These are phyloP conservation scores for Xerocomellus amylosporus DNA, from an alignment of 768 basidiomycete genomes.

Conservation along the genomic window DNA sequence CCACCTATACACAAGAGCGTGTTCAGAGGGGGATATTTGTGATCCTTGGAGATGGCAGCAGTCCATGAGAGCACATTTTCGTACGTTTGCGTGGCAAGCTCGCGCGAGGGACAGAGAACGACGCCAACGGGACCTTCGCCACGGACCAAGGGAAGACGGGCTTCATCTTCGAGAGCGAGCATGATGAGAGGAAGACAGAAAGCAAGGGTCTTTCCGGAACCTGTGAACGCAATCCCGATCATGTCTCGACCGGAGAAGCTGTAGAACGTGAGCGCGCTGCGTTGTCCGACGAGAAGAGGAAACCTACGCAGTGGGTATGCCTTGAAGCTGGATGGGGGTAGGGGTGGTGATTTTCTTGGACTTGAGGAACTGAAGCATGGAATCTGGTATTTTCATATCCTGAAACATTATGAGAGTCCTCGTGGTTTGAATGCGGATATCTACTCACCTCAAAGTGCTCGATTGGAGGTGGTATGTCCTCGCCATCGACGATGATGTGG, in stretches of 20 bases:
- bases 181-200: constrained; percentile 98
- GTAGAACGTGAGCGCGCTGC: constrained; percentile 11
- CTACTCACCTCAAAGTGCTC: constrained; percentile 71
- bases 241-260: constrained; percentile 96
- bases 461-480: constrained; percentile 91
- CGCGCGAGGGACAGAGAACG: constrained; percentile 94
- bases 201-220: constrained; percentile 97
- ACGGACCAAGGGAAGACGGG: constrained; percentile 80
- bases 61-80: constrained; percentile 93
- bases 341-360: constrained; percentile 82
- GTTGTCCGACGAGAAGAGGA: background rate
- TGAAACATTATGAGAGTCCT: constrained; percentile 32
- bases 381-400: constrained; percentile 98
- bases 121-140: constrained; percentile 98
- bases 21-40: constrained; percentile 82
- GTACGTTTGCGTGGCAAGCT: constrained; percentile 95
- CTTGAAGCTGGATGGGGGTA: constrained; percentile 96
- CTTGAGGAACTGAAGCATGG: constrained; percentile 79
- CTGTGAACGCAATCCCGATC: constrained; percentile 99
- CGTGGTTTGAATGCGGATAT: background rate
- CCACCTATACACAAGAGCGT: constrained; percentile 94
- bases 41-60: constrained; percentile 70
- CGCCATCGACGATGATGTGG: constrained; percentile 94
- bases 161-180: constrained; percentile 92
- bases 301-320: constrained; percentile 89